A percentile compares a stretch with the other conserved stretches of the same genome.
Evolutionary conservation across 106 monocot genomes (phyloP).

Genomic region (Dendrobium officinale): DNA sequence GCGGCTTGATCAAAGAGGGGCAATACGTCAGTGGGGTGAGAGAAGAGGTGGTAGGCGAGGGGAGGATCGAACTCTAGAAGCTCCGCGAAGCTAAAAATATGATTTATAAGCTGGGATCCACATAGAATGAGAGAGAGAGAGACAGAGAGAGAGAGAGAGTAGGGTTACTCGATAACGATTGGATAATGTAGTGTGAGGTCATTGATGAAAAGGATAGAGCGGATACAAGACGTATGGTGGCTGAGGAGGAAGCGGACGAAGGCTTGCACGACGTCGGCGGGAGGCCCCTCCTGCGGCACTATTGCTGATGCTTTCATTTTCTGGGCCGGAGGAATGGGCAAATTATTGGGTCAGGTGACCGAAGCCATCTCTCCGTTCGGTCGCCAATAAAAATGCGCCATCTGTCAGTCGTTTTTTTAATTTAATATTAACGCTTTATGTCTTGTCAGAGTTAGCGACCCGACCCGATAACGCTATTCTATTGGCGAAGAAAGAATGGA

Average conservation of each 20-base stretch:
- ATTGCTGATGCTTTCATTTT: constrained; percentile 1
- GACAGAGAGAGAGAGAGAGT: constrained; percentile 3
- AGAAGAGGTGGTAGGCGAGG: constrained; percentile 61
- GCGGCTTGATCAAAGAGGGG: constrained; percentile 64
- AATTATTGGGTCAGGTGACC: too few relatives aligned
- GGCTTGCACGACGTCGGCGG: constrained; percentile 14
- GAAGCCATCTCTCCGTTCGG: too few relatives aligned
- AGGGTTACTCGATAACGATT: constrained; percentile 22
- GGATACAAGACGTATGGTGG: constrained; percentile 52
- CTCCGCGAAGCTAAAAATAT: constrained; percentile 66
- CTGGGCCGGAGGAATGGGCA: not conserved
- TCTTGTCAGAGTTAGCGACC: too few relatives aligned
- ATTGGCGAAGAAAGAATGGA: too few relatives aligned
- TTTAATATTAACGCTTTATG: too few relatives aligned
- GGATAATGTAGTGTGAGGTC: constrained; percentile 68
- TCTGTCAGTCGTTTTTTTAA: too few relatives aligned
- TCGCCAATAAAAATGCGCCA: too few relatives aligned
- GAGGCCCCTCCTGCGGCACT: not conserved
- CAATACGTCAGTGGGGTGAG: constrained; percentile 43
- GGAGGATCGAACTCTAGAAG: constrained; percentile 62
- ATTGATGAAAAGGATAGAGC: constrained; percentile 50
- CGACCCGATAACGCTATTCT: too few relatives aligned
- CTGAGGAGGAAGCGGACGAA: constrained; percentile 52
- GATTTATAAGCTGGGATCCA: not conserved
- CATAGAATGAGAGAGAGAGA: not conserved